A percentile compares a stretch with the other conserved stretches of the same genome.
Conservation (phyloP, 2,329 filamentous ascomycete genomes). For the Cladosporium sp. region DNA sequence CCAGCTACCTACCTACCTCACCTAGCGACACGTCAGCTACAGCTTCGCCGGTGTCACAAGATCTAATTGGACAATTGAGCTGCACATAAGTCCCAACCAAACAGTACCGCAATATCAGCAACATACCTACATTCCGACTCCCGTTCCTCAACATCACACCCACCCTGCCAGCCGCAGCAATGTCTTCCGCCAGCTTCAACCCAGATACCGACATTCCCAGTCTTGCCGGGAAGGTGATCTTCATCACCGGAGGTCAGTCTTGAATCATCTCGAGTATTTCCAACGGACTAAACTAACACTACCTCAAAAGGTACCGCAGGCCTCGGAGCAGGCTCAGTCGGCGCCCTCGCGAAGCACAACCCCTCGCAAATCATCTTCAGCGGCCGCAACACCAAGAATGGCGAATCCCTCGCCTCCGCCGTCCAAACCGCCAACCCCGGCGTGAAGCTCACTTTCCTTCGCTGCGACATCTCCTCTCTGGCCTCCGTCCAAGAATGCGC, state of each 20-base stretch:
- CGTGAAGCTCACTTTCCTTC: slow-evolving; percentile 42
- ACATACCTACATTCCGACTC: not conserved
- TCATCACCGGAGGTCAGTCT: slow-evolving; percentile 9
- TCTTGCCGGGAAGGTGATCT: slow-evolving; percentile 36
- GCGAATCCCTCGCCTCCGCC: slow-evolving; percentile 47
- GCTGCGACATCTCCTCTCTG: slow-evolving; percentile 32
- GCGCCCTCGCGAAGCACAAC: slow-evolving; percentile 51
- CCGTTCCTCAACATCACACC: not conserved
- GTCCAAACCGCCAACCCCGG: slow-evolving; percentile 34
- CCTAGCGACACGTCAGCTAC: not conserved
- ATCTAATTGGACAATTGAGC: not conserved
- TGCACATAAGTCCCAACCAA: not conserved
- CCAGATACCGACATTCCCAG: slow-evolving; percentile 36
- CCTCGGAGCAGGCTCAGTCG: slow-evolving; percentile 41
- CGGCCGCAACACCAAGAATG: slow-evolving; percentile 47
- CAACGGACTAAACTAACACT: not conserved
- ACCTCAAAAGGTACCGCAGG: slow-evolving; percentile 26
- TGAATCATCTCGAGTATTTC: too few species aligned
- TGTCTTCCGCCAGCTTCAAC: slow-evolving; percentile 27
- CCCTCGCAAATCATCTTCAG: slow-evolving; percentile 57
- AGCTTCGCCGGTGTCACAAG: not conserved
- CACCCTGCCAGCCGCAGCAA: not conserved
- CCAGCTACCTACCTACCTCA: not conserved
- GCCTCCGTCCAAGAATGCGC: slow-evolving; percentile 28
- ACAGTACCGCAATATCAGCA: not conserved